These are phyloP conservation scores for Phytophthora pistaciae DNA, from an alignment of 352 stramenopile genomes.

Conservation along the genomic window DNA sequence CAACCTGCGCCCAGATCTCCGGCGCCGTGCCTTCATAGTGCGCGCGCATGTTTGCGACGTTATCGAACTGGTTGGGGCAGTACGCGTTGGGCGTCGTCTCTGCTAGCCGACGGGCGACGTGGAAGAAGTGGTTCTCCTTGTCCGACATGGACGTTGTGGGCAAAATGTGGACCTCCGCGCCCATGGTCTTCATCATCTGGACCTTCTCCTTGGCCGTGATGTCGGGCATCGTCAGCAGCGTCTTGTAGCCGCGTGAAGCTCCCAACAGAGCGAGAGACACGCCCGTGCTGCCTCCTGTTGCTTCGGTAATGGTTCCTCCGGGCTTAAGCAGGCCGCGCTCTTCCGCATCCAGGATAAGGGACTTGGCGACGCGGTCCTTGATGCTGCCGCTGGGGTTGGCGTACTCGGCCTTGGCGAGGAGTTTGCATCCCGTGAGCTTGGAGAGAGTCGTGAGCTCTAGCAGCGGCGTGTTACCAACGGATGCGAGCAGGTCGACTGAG, in stretches of 20 bases:
- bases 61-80: conserved; percentile 84
- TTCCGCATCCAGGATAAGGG: conserved; percentile 94
- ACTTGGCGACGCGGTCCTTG: conserved; percentile 95
- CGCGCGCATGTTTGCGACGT: conserved; percentile 73
- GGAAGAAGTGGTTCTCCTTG: conserved; percentile 81
- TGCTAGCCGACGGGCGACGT: conserved; percentile 68
- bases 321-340: conserved; percentile 80
- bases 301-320: conserved; percentile 75
- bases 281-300: conserved; percentile 93
- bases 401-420: conserved; percentile 86
- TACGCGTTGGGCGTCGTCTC: conserved; percentile 44
- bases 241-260: conserved; percentile 87
- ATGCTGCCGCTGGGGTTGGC: conserved; percentile 94
- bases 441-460: conserved; percentile 79
- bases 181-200: conserved; percentile 84
- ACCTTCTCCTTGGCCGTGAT: conserved; percentile 81
- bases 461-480: conserved; percentile 82
- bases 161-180: conserved; percentile 70
- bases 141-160: conserved; percentile 72
- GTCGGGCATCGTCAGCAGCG: conserved; percentile 78
- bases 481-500: conserved; percentile 67
- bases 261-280: conserved; percentile 92
- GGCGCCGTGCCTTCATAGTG: conserved; percentile 86
- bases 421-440: conserved; percentile 74
- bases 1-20: conserved; percentile 91